Evolutionary conservation across 2,329 filamentous ascomycete species (phyloP), one percentile per base, ranked within the genome.

Genomic region (Cytospora chrysosperma): DNA sequence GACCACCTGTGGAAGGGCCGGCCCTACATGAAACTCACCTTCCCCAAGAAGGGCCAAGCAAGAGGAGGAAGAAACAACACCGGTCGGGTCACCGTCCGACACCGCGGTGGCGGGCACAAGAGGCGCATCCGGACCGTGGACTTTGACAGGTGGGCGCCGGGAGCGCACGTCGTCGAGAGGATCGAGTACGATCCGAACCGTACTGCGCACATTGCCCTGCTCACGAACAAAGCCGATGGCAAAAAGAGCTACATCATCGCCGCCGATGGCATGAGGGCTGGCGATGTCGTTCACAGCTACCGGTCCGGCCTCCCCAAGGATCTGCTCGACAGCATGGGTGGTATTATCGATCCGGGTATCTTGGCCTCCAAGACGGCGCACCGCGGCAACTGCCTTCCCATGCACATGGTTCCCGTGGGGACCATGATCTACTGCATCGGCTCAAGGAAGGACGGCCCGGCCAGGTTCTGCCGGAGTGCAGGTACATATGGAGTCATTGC

Each of bases 111-210:
- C 75, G 96, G 95, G 69, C 89, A 89, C 65, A 96, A 97, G 82
- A 85, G 93, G 72, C 88, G 95, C 73, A 96, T 99, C 78, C 84
- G 96, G 65, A 95, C 88, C 1, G 88, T 99, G 37, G 96, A 99
- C 77, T 99, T 97, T 75, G 81, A 88, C 68, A 89, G 95, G 60
- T 86, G 83, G 75, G 84, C 85, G 28, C 86, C 93, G 0, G 95
- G 95, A 21, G 88, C 91, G 68, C 95, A 98, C 71, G 78, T 88
- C 19, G 94, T 99, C 61, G 93, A 98, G 74, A 87, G 95, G 66
- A 95, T 99, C 72, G 95, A 99, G 76, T 93, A 98, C 75, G 96
- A 99, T 71, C 95, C 95, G 0, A 92, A 92, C 68, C 89, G 95
- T 58, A 96, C 88, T 71, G 92, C 94, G 17, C 95, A 99, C 74